These are phyloP conservation scores for Gonium pectorale DNA, from an alignment of 139 green algal genomes.

Conservation along the genomic window DNA sequence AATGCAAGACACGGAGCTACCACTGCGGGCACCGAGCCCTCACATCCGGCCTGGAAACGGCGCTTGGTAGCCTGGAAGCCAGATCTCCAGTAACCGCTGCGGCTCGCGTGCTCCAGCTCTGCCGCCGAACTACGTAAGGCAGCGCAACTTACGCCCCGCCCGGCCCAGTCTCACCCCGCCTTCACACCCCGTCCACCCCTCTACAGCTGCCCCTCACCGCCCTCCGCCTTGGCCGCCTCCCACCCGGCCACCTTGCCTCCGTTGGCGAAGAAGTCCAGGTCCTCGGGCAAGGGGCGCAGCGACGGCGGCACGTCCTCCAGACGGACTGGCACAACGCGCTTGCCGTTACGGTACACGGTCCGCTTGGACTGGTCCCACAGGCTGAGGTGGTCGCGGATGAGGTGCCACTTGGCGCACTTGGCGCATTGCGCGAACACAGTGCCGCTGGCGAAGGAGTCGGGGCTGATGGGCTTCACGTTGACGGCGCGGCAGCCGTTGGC, in stretches of 20 bases:
- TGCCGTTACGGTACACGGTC: constrained; percentile 14
- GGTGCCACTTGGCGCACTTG: constrained; percentile 33
- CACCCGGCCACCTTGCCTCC: constrained; percentile 6
- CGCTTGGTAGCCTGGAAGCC: no score
- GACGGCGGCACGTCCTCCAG: constrained; percentile 25
- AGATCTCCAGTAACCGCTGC: no score
- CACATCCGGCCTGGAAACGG: no score
- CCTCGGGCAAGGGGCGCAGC: constrained; percentile 24
- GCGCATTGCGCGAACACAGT: constrained; percentile 41
- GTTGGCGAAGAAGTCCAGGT: constrained; percentile 20
- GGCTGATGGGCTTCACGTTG: constrained; percentile 44
- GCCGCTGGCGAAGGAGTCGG: constrained; percentile 11
- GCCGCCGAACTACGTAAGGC: no score
- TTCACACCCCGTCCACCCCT: not conserved
- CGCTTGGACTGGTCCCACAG: constrained; percentile 25
- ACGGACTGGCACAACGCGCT: not conserved
- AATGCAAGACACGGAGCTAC: no score
- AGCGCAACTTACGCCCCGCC: no score
- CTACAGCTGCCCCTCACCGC: constrained; percentile 2
- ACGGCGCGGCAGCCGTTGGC: constrained; percentile 23
- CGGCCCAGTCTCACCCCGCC: not conserved
- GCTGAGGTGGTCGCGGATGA: constrained; percentile 38
- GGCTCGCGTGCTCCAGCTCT: no score
- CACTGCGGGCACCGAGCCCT: no score
- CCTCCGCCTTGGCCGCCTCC: not conserved